A percentile compares a stretch with the other conserved stretches of the same genome.
Evolutionary conservation across 1,139 yeast species (phyloP).

Genomic region (Neolecta irregularis): DNA sequence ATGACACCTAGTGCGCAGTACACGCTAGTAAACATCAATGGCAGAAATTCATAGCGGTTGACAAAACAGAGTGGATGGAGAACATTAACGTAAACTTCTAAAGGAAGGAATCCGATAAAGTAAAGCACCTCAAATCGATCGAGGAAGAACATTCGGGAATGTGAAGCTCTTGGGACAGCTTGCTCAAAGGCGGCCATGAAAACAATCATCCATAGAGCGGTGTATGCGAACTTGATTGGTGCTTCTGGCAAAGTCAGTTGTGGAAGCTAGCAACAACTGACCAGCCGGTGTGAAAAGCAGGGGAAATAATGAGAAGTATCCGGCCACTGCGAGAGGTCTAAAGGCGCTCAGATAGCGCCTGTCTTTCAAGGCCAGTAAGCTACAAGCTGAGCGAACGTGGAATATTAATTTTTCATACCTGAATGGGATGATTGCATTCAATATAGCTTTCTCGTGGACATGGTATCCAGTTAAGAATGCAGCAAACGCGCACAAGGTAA

Average conservation of each 20-base stretch:
- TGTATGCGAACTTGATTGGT: constrained; percentile 59
- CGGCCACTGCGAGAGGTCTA: constrained; percentile 59
- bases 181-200: constrained; percentile 50
- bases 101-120: constrained; percentile 49
- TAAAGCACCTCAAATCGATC: constrained; percentile 60
- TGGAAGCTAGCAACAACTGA: constrained; percentile 1
- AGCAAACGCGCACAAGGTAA: constrained; percentile 80
- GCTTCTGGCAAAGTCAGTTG: constrained; percentile 32
- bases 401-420: constrained; percentile 26
- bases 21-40: constrained; percentile 68
- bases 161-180: constrained; percentile 16
- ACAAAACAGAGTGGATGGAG: constrained; percentile 12
- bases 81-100: constrained; percentile 30
- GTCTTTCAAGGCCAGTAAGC: constrained; percentile 51
- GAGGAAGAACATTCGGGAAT: constrained; percentile 41
- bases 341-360: constrained; percentile 41
- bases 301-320: constrained; percentile 80
- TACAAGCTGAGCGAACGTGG: background rate
- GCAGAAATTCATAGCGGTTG: constrained; percentile 40
- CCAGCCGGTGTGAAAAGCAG: constrained; percentile 52
- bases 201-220: constrained; percentile 72
- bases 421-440: constrained; percentile 79
- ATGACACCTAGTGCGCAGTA: constrained; percentile 78
- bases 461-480: constrained; percentile 96
- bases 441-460: constrained; percentile 91